These are phyloP conservation scores for Cryoendolithus antarcticus DNA, from an alignment of 2,329 filamentous ascomycete genomes.

Conservation along the genomic window DNA sequence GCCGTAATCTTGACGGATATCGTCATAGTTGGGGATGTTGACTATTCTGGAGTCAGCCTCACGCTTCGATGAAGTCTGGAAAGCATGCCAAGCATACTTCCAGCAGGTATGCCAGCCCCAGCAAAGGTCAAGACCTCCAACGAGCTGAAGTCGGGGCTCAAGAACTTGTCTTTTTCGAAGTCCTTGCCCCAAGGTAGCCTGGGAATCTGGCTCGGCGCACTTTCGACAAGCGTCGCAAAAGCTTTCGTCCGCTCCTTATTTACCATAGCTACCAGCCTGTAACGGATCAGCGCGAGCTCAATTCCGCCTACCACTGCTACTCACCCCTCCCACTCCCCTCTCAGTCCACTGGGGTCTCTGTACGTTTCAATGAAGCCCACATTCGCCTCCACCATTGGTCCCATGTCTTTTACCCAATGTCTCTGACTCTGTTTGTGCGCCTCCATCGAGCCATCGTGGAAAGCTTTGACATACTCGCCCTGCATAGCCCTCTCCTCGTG, in stretches of 20 bases:
- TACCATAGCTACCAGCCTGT: slow-evolving; percentile 49
- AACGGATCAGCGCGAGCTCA: too few relatives aligned
- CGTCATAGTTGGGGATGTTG: slow-evolving; percentile 49
- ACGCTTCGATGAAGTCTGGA: background rate
- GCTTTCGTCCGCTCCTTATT: slow-evolving; percentile 84
- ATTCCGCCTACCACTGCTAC: too few relatives aligned
- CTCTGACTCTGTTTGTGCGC: slow-evolving; percentile 40
- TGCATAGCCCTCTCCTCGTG: slow-evolving; percentile 33
- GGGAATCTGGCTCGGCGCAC: slow-evolving; percentile 72
- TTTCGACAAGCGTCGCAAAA: slow-evolving; percentile 72
- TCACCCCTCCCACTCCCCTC: slow-evolving; percentile 36
- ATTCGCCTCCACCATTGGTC: slow-evolving; percentile 38
- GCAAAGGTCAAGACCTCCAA: slow-evolving; percentile 81
- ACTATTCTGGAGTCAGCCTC: background rate
- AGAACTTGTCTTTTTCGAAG: slow-evolving; percentile 93
- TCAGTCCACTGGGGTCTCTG: slow-evolving; percentile 42
- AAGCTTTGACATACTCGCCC: slow-evolving; percentile 36
- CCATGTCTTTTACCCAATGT: slow-evolving; percentile 42
- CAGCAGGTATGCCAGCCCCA: slow-evolving; percentile 49
- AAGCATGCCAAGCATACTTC: too few relatives aligned
- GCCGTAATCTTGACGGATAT: slow-evolving; percentile 67
- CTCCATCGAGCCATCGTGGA: slow-evolving; percentile 37
- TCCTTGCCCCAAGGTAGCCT: slow-evolving; percentile 76
- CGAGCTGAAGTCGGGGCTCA: slow-evolving; percentile 90
- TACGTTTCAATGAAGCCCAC: slow-evolving; percentile 46